Base-by-base conservation (phyloP, 495 filamentous ascomycete genomes). In the Xylaria acuta region DNA sequence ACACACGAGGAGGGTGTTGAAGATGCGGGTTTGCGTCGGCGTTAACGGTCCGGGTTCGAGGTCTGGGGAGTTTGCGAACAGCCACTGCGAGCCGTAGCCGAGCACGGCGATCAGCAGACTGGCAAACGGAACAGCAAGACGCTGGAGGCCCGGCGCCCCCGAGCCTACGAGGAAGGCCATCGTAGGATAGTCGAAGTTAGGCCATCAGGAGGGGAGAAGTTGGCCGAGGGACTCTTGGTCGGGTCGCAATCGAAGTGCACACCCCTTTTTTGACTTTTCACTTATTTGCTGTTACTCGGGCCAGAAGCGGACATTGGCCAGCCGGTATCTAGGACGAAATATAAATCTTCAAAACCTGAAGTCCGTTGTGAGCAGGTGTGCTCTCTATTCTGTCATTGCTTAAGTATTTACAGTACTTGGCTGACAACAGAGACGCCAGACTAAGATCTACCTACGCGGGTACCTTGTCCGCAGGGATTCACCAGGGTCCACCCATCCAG, bases 71-170 rank as follows among this genome's bases (percentile, higher is more conserved):
- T 67, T 72, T n/a, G 87, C 80, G 79, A 99, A 95, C 62, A 97
- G 88, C 75, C 87, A 88, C 81, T 98, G 96, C 1, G 95, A 94
- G 22, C 87, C 86, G 85, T 95, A 98, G 43, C 92, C 89, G 8
- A 97, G 90, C 76, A 97, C 95, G 73, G 80, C 80, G 74, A 97
- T 93, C 40, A 97, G 83, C 5, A 83, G 14, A 62, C 83, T 90
- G 47, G 93, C 92, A n/a, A 82, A 85, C 22, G 92, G 92, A 5
- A 93, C 84, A 27, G 91, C 90, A 62, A 93, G 83, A 51, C 79
- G 73, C 66, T 85, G 81, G 62, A 85, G 72, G 16, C 70, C 59
- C 4, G 76, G 76, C 58, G 74, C 75, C 45, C 74, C 65, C 30
- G 74, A 75, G 64, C 75, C 75, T n/a, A 79, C 67, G 27, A 79